phyloP scores from a whole-genome alignment of 2,329 filamentous ascomycete species.

The Diaporthe batatas region DNA sequence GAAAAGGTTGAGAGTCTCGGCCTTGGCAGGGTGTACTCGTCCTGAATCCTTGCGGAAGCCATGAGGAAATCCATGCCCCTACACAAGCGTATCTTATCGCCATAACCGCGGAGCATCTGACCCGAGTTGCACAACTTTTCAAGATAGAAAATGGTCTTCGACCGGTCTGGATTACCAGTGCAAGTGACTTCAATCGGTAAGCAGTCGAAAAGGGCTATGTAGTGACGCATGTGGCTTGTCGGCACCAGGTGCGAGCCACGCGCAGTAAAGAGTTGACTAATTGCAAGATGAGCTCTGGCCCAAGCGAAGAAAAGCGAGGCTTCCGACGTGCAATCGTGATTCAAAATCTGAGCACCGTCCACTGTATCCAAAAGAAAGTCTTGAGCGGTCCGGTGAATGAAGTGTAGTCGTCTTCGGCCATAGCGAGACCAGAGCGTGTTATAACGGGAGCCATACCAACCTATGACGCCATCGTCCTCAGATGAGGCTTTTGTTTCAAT shows the following conservation, averaged over 20 bases:
- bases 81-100: background rate
- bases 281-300: background rate
- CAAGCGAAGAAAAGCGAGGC: background rate
- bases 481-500: background rate
- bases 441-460: background rate
- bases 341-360: background rate
- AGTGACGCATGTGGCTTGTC: background rate
- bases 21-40: background rate
- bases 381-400: background rate
- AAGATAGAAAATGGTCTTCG: background rate
- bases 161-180: background rate
- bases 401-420: background rate
- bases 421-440: background rate
- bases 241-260: no score
- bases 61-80: background rate
- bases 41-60: background rate
- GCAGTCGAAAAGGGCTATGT: background rate
- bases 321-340: background rate
- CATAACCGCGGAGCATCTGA: background rate
- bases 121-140: background rate
- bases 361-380: background rate
- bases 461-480: rapidly evolving
- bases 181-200: no score
- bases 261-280: background rate
- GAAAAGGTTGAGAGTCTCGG: background rate